phyloP scores from a whole-genome alignment of 2,329 filamentous ascomycete genomes.

The Penicillium janthinellum region DNA sequence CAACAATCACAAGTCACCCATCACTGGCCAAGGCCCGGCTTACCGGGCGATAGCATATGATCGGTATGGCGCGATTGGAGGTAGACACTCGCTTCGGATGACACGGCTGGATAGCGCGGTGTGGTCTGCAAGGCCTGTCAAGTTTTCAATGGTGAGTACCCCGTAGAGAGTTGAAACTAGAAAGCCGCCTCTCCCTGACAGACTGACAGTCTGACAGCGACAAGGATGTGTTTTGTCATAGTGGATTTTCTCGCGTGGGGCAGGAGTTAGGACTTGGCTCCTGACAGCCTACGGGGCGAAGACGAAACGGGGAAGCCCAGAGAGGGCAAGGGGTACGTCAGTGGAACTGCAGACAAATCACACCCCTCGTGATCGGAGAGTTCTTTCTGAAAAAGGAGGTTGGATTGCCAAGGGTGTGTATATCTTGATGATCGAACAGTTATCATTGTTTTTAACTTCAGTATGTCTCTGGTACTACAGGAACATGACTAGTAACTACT shows the following conservation, averaged over 20 bases:
- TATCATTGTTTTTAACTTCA: too few relatives aligned
- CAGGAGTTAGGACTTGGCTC: not conserved
- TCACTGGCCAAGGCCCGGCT: not conserved
- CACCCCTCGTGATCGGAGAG: not conserved
- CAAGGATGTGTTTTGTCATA: not conserved
- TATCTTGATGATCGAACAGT: not conserved
- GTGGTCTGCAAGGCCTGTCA: not conserved
- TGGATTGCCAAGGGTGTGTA: not conserved
- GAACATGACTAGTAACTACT: too few relatives aligned
- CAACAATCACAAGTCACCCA: not conserved
- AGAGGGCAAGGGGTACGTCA: not conserved
- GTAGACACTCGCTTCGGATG: not conserved
- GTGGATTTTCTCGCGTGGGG: not conserved
- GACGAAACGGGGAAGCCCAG: not conserved
- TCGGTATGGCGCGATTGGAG: not conserved
- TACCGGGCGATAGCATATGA: not conserved
- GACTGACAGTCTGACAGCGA: not conserved
- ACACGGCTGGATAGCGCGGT: slow-evolving; percentile 1
- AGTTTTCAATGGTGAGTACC: not conserved
- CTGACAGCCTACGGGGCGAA: not conserved
- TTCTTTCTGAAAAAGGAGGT: not conserved
- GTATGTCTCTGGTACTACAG: not conserved
- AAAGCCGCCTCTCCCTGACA: not conserved
- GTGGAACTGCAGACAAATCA: not conserved
- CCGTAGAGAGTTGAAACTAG: not conserved